Conservation (phyloP, 441 rosid genomes). For the Capsella rubella region DNA sequence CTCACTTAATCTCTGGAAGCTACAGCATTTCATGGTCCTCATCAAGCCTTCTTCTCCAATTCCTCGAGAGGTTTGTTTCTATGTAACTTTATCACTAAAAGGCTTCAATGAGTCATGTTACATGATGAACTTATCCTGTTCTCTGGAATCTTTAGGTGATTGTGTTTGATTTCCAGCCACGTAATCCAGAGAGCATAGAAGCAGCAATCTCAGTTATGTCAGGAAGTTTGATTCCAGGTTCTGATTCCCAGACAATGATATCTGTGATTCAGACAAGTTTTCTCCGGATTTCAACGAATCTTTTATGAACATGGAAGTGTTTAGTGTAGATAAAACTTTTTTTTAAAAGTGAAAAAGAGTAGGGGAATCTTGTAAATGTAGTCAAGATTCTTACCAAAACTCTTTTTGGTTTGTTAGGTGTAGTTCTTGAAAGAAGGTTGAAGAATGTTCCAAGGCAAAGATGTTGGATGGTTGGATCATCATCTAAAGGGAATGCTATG, state of each 20-base stretch:
- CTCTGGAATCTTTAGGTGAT: conserved; percentile 45
- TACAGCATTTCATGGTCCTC: conserved; percentile 82
- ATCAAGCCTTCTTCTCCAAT: conserved; percentile 52
- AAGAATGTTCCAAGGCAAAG: conserved; percentile 39
- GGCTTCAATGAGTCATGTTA: not conserved
- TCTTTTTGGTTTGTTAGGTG: conserved; percentile 4
- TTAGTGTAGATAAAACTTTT: conserved; percentile 3
- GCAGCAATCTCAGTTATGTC: conserved; percentile 67
- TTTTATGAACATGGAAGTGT: not conserved
- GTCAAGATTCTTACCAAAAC: conserved; percentile 19
- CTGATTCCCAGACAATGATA: conserved; percentile 45
- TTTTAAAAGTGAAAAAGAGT: not conserved
- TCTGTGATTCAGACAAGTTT: conserved; percentile 24
- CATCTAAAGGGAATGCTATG: conserved; percentile 20
- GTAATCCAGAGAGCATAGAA: conserved; percentile 66
- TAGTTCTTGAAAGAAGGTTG: conserved; percentile 35
- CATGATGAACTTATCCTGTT: not conserved
- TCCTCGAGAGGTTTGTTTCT: conserved; percentile 49
- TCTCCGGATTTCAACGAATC: conserved; percentile 14
- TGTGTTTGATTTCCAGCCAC: conserved; percentile 83
- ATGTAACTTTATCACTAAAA: not conserved
- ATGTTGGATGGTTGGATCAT: conserved; percentile 44
- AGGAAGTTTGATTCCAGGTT: conserved; percentile 66
- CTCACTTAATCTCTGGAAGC: conserved; percentile 59
- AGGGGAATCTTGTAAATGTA: conserved; percentile 13